These are phyloP conservation scores for Magnusiomyces starmeri DNA, from an alignment of 1,139 yeast species.

Conservation along the genomic window DNA sequence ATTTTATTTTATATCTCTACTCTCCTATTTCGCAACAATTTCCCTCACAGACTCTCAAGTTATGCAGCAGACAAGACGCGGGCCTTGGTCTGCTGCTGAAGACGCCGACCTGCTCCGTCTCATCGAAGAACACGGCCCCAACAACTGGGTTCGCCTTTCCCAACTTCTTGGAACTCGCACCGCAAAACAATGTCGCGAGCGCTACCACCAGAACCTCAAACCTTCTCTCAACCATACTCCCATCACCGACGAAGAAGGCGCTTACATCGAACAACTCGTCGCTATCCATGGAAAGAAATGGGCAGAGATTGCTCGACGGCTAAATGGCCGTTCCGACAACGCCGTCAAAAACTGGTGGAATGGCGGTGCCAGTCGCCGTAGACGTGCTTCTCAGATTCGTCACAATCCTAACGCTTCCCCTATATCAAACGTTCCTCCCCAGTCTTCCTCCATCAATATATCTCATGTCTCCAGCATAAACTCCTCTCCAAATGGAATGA, in stretches of 20 bases:
- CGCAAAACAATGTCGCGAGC: conserved; percentile 87
- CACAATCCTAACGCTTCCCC: too few relatives aligned
- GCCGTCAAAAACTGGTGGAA: conserved; percentile 97
- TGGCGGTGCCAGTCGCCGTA: conserved; percentile 77
- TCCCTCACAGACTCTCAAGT: conserved; percentile 13
- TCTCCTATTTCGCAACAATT: conserved; percentile 7
- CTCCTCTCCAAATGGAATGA: neutral
- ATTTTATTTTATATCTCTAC: conserved; percentile 4
- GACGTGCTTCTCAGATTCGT: conserved; percentile 52
- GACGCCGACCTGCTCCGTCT: conserved; percentile 66
- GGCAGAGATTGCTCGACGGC: conserved; percentile 89
- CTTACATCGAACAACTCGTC: conserved; percentile 70
- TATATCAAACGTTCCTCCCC: too few relatives aligned
- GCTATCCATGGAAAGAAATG: conserved; percentile 78
- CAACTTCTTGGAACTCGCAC: conserved; percentile 68
- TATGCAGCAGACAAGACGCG: conserved; percentile 39
- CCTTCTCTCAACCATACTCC: conserved; percentile 79
- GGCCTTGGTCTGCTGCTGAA: conserved; percentile 89
- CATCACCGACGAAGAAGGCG: conserved; percentile 79
- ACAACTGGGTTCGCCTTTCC: conserved; percentile 85
- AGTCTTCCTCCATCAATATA: too few relatives aligned
- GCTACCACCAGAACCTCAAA: conserved; percentile 86
- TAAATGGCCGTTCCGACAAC: conserved; percentile 81
- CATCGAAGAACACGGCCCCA: conserved; percentile 69
- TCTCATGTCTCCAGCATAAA: neutral